These are phyloP conservation scores for Candida fluviatilis DNA, from an alignment of 805 yeast species.

Conservation along the genomic window DNA sequence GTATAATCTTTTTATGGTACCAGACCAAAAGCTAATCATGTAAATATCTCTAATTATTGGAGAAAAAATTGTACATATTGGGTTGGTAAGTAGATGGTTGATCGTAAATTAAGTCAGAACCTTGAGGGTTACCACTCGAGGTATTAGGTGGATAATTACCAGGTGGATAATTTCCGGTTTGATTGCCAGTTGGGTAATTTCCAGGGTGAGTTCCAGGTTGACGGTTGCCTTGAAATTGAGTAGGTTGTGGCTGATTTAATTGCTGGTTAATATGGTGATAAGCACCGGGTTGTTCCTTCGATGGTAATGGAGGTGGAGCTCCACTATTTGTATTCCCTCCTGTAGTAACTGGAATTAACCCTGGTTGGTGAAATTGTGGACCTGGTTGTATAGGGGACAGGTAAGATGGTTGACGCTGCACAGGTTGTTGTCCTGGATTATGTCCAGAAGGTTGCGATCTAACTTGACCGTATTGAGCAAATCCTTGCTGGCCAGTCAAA, in stretches of 20 bases:
- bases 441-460: slow-evolving; percentile 1
- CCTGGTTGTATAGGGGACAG: background rate
- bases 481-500: background rate
- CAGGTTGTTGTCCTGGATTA: background rate
- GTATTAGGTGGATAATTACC: background rate
- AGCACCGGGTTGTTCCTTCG: slow-evolving; percentile 1
- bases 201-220: background rate
- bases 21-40: too few relatives aligned
- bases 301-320: slow-evolving; percentile 5
- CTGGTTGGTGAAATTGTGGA: slow-evolving; percentile 2
- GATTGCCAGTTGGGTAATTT: too few relatives aligned
- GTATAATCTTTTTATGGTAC: too few relatives aligned
- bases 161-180: too few relatives aligned
- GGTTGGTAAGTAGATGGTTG: slow-evolving; percentile 47
- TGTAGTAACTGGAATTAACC: background rate
- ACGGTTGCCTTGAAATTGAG: background rate
- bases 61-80: slow-evolving; percentile 41
- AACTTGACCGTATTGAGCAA: background rate
- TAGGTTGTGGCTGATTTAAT: background rate
- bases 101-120: slow-evolving; percentile 21
- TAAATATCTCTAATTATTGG: slow-evolving; percentile 15
- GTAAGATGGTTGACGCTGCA: background rate
- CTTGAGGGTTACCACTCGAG: too few relatives aligned
- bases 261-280: background rate
- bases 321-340: background rate